These are phyloP conservation scores for Aplosporella prunicola DNA, from an alignment of 2,329 filamentous ascomycete genomes.

Conservation along the genomic window DNA sequence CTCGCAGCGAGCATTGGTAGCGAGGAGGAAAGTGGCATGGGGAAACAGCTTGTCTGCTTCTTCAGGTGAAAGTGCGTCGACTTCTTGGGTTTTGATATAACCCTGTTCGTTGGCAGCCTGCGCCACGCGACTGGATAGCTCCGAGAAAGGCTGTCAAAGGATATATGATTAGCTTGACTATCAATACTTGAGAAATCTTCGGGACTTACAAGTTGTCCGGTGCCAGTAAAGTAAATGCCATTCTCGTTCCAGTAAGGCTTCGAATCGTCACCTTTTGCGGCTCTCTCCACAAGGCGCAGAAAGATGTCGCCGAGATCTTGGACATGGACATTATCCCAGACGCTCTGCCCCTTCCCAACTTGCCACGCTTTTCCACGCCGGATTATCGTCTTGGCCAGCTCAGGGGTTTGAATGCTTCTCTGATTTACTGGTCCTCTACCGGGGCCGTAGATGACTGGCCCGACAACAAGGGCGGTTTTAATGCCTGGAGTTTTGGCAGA, in stretches of 20 bases:
- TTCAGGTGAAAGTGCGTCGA: conserved; percentile 29
- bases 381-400: conserved; percentile 42
- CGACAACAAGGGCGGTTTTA: conserved; percentile 46
- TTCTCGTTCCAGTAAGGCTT: conserved; percentile 47
- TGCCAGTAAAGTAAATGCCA: conserved; percentile 61
- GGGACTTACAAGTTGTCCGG: conserved; percentile 53
- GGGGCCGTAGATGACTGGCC: conserved; percentile 53
- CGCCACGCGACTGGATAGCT: conserved; percentile 37
- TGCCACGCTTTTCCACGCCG: conserved; percentile 44
- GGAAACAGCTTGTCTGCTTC: conserved; percentile 39
- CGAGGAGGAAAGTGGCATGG: conserved; percentile 47
- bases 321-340: conserved; percentile 49
- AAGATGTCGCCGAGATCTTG: conserved; percentile 53
- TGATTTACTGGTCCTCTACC: conserved; percentile 50
- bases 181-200: background rate
- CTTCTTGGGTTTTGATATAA: conserved; percentile 33
- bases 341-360: conserved; percentile 47
- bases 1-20: conserved; percentile 49
- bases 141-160: conserved; percentile 16
- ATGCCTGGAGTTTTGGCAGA: background rate
- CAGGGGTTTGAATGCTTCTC: conserved; percentile 48
- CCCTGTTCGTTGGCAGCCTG: conserved; percentile 43
- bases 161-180: background rate
- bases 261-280: conserved; percentile 22
- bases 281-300: conserved; percentile 46